These are phyloP conservation scores for Arabidopsis arenosa DNA, from an alignment of 345 rosid species.

Conservation along the genomic window DNA sequence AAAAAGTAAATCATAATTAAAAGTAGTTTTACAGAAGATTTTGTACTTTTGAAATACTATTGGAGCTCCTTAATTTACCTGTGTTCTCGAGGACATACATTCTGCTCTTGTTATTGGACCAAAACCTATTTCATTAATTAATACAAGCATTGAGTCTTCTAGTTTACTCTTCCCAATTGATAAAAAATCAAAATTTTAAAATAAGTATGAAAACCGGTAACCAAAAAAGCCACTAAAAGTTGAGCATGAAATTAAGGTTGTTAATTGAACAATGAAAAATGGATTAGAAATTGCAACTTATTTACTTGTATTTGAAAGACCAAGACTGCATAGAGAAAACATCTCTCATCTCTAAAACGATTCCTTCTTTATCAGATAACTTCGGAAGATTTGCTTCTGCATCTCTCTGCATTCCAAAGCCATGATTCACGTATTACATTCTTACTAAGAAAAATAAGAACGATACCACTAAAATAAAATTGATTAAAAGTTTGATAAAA, in stretches of 20 bases:
- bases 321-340: conserved; percentile 52
- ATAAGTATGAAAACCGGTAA: background rate
- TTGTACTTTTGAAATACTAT: background rate
- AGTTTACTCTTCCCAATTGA: background rate
- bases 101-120: conserved; percentile 84
- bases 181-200: background rate
- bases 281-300: background rate
- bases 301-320: conserved; percentile 70
- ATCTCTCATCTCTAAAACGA: conserved; percentile 56
- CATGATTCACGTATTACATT: background rate
- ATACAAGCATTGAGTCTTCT: conserved; percentile 9
- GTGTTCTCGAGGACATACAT: conserved; percentile 91
- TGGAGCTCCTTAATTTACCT: conserved; percentile 48
- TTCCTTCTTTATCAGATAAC: conserved; percentile 68
- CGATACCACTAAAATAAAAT: no score
- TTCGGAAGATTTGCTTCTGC: conserved; percentile 75
- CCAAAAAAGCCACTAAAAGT: background rate
- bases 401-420: conserved; percentile 57
- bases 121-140: conserved; percentile 59
- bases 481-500: background rate
- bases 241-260: background rate
- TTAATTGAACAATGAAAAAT: background rate
- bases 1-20: background rate
- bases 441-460: background rate
- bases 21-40: background rate